These are phyloP conservation scores for Viola pubescens DNA, from an alignment of 441 rosid species.

Conservation along the genomic window DNA sequence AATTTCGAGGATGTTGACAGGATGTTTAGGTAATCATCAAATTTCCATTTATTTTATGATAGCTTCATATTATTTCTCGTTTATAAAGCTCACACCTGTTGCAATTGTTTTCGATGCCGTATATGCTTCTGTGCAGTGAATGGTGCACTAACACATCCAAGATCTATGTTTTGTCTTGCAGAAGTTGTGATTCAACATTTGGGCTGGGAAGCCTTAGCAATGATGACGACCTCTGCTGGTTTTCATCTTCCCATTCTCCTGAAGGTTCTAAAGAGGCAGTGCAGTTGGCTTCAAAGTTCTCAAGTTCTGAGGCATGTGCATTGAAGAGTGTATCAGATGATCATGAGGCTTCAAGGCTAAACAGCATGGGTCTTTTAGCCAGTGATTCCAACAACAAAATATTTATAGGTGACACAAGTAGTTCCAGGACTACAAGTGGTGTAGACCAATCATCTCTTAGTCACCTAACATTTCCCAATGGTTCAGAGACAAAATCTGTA, in stretches of 20 bases:
- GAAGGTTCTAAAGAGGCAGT: slow-evolving; percentile 45
- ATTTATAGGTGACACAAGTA: slow-evolving; percentile 24
- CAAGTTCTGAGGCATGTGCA: slow-evolving; percentile 20
- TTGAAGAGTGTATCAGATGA: slow-evolving; percentile 31
- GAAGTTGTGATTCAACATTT: slow-evolving; percentile 76
- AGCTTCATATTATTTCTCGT: neutral
- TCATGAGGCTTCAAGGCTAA: slow-evolving; percentile 32
- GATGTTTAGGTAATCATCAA: slow-evolving; percentile 60
- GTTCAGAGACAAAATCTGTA: slow-evolving; percentile 32
- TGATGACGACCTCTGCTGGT: slow-evolving; percentile 69
- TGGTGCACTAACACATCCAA: neutral
- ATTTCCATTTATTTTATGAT: neutral
- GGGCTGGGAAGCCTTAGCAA: slow-evolving; percentile 58
- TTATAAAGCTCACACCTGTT: neutral
- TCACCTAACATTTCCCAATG: slow-evolving; percentile 27
- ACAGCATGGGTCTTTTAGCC: slow-evolving; percentile 29
- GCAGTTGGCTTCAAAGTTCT: slow-evolving; percentile 35
- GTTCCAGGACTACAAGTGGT: slow-evolving; percentile 20
- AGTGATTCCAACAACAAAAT: slow-evolving; percentile 28
- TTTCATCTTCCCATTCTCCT: slow-evolving; percentile 43
- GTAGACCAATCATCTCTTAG: slow-evolving; percentile 26
- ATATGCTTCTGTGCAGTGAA: neutral
- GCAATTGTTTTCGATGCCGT: neutral
- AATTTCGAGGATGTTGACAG: slow-evolving; percentile 87
- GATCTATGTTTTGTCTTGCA: slow-evolving; percentile 24